Percentiles rank a stretch among this genome's conserved stretches.
These are phyloP conservation scores for Ustilago nuda DNA, from an alignment of 1,284 basidiomycete genomes.

Conservation along the genomic window DNA sequence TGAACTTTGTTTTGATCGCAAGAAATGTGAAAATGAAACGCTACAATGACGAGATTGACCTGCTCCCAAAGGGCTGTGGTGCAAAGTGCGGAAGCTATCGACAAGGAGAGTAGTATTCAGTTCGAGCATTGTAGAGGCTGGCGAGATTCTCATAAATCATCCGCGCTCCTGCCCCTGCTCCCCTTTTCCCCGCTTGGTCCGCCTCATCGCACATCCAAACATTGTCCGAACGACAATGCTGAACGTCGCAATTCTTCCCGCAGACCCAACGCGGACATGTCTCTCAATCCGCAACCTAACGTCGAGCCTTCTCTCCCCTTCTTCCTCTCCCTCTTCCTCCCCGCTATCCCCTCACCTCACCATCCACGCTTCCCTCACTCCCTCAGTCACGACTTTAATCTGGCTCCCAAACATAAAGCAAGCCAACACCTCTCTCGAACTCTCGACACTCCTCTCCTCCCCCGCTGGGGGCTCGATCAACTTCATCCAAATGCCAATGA, in stretches of 20 bases:
- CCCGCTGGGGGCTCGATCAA: background rate
- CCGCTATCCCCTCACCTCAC: background rate
- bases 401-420: constrained; percentile 29
- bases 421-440: constrained; percentile 13
- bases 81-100: background rate
- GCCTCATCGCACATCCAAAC: background rate
- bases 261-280: constrained; percentile 1
- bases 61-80: no score
- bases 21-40: no score
- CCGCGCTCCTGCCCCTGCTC: background rate
- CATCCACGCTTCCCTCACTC: background rate
- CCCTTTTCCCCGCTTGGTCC: background rate
- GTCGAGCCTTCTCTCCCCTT: background rate
- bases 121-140: no score
- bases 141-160: no score
- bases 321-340: background rate
- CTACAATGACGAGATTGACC: no score
- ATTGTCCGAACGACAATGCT: constrained; percentile 6
- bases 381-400: constrained; percentile 6
- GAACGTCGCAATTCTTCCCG: constrained; percentile 10
- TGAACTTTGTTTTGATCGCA: background rate
- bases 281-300: background rate
- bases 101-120: no score
- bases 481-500: constrained; percentile 58
- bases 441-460: background rate